These are phyloP conservation scores for Pelagomonas calceolata DNA, from an alignment of 108 stramenopile species.

Conservation along the genomic window DNA sequence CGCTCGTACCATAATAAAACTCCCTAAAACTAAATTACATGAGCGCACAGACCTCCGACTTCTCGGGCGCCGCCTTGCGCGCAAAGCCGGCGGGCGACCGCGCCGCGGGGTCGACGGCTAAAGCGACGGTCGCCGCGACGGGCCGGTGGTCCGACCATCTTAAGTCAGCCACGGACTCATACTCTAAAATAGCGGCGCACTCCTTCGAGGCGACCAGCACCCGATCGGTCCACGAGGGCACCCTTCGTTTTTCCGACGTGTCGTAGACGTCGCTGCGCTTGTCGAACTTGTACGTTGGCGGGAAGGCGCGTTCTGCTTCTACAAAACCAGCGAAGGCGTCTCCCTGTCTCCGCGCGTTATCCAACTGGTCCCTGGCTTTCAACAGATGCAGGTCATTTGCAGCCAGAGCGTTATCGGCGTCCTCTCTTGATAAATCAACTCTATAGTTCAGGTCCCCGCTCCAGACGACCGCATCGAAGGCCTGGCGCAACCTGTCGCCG, in stretches of 20 bases:
- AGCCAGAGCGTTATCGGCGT: background rate
- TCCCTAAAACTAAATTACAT: no score
- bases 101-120: background rate
- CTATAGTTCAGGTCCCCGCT: conserved; percentile 34
- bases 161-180: conserved; percentile 13
- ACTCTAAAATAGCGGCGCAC: background rate
- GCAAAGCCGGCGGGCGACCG: no score
- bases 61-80: no score
- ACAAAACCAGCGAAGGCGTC: conserved; percentile 12
- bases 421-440: conserved; percentile 17
- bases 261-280: background rate
- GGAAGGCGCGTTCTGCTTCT: conserved; percentile 9
- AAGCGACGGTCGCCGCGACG: conserved; percentile 4
- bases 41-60: no score
- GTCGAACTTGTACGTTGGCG: conserved; percentile 30
- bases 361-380: conserved; percentile 16
- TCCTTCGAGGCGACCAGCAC: conserved; percentile 9
- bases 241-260: conserved; percentile 10
- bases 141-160: conserved; percentile 29
- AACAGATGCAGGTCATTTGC: background rate
- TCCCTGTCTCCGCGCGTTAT: background rate
- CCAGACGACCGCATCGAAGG: conserved; percentile 21
- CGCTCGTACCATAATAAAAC: no score
- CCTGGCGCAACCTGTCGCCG: background rate
- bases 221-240: conserved; percentile 28